Evolutionary conservation across 495 filamentous ascomycete genomes (phyloP).

Genomic region (Sporormia fimetaria): DNA sequence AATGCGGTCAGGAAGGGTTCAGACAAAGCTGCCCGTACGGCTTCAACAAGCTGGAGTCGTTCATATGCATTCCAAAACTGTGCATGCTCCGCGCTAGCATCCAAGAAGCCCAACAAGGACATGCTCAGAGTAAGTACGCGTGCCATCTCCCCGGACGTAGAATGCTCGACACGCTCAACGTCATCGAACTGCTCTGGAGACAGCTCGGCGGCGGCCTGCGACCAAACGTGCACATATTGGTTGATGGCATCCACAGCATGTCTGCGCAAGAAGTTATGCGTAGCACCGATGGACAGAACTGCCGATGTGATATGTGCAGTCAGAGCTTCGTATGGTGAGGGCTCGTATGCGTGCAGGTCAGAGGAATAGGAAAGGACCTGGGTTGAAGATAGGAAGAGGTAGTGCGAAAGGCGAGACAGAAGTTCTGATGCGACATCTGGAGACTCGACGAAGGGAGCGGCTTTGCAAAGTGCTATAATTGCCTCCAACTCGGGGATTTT

Average conservation of each 20-base stretch:
- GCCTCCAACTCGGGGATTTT: constrained; percentile 76
- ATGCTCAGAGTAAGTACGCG: constrained; percentile 60
- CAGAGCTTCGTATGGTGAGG: constrained; percentile 82
- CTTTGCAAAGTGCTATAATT: constrained; percentile 76
- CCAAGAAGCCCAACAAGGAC: constrained; percentile 78
- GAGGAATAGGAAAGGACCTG: constrained; percentile 71
- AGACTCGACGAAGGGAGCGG: constrained; percentile 58
- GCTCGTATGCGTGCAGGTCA: constrained; percentile 66
- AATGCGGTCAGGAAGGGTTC: constrained; percentile 72
- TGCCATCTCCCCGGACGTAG: constrained; percentile 43
- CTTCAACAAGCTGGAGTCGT: constrained; percentile 56
- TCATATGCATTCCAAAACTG: constrained; percentile 68
- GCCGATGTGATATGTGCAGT: constrained; percentile 67
- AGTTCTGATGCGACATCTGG: constrained; percentile 62
- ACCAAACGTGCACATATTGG: constrained; percentile 46
- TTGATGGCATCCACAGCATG: constrained; percentile 48
- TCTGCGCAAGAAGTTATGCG: constrained; percentile 53
- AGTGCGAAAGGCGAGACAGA: constrained; percentile 59
- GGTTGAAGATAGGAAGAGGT: constrained; percentile 68
- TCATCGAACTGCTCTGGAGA: constrained; percentile 23
- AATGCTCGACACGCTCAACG: constrained; percentile 28
- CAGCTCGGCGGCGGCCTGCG: constrained; percentile 14
- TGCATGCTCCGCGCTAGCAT: constrained; percentile 62
- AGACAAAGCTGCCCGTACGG: constrained; percentile 59
- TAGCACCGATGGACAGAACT: constrained; percentile 62